A percentile compares a stretch with the other conserved stretches of the same genome.
phyloP scores from a whole-genome alignment of 2,329 filamentous ascomycete genomes.

The Orbilia brochopaga region DNA sequence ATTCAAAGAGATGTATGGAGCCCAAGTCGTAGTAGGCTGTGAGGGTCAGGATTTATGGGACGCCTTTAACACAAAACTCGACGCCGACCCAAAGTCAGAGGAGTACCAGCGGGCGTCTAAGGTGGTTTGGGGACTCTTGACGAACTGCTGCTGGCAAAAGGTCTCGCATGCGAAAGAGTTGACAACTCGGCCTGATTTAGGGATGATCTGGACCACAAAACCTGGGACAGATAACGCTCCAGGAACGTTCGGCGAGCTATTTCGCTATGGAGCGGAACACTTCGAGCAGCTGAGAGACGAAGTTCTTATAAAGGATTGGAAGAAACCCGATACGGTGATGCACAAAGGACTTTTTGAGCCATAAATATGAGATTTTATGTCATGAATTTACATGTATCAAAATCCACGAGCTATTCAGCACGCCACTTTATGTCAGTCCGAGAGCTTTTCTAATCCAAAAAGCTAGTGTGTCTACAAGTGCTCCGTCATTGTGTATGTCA shows the following conservation, averaged over 20 bases:
- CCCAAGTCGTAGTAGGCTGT: slow-evolving; percentile 51
- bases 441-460: no score
- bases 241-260: slow-evolving; percentile 57
- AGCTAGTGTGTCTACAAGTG: no score
- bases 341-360: no score
- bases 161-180: slow-evolving; percentile 57
- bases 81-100: slow-evolving; percentile 52
- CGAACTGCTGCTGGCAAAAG: slow-evolving; percentile 57
- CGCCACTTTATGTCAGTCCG: no score
- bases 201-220: slow-evolving; percentile 56
- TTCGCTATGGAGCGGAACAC: slow-evolving; percentile 57
- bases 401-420: no score
- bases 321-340: no score
- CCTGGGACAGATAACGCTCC: slow-evolving; percentile 55
- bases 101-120: slow-evolving; percentile 53
- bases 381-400: no score
- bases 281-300: slow-evolving; percentile 57
- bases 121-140: slow-evolving; percentile 56
- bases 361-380: no score
- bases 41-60: slow-evolving; percentile 52
- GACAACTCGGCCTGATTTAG: slow-evolving; percentile 54
- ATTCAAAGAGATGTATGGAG: slow-evolving; percentile 54
- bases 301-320: no score
- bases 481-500: no score
- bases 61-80: slow-evolving; percentile 50